Conservation (phyloP, 345 rosid genomes). For the Microcos paniculata region DNA sequence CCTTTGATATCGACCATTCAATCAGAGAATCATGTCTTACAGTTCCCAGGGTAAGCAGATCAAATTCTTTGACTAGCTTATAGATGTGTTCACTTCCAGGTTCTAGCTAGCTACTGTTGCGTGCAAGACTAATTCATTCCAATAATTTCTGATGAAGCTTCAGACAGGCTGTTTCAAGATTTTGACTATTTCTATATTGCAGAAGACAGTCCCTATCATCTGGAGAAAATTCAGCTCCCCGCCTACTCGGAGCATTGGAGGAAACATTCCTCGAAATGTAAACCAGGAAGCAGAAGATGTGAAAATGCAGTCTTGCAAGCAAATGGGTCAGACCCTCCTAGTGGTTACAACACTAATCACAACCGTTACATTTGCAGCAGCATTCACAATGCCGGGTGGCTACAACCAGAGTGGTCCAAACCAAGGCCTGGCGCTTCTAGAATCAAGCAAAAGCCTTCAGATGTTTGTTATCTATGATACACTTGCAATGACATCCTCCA, state of each 20-base stretch:
- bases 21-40: not conserved
- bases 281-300: not conserved
- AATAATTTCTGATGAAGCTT: not conserved
- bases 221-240: not conserved
- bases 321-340: not conserved
- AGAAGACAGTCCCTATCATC: not conserved
- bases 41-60: not conserved
- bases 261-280: not conserved
- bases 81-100: not conserved
- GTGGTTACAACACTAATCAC: not conserved
- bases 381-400: conserved; percentile 1
- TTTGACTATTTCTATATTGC: not conserved
- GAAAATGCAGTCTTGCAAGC: not conserved
- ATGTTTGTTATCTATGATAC: not conserved
- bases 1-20: not conserved
- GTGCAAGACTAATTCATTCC: not conserved
- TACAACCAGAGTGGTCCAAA: not conserved
- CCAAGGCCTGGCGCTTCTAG: not conserved
- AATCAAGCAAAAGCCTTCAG: not conserved
- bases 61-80: not conserved
- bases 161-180: not conserved
- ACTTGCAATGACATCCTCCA: not conserved
- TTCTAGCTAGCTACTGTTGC: not conserved
- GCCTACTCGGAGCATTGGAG: not conserved
- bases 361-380: conserved; percentile 1